phyloP scores from a whole-genome alignment of 148 eudicot genomes.

The Pharnaceum exiguum region DNA sequence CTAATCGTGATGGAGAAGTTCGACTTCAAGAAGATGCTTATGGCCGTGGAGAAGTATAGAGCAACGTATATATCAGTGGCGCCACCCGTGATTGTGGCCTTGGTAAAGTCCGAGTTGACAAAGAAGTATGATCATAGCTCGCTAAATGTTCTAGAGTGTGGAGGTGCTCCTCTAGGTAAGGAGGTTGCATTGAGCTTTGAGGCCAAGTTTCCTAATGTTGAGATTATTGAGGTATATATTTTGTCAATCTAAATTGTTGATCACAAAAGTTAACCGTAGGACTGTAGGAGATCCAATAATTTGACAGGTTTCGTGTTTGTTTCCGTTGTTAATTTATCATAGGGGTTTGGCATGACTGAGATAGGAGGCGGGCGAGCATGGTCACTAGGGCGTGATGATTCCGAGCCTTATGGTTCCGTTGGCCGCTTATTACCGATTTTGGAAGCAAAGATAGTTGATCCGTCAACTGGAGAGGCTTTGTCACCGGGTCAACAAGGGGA shows the following conservation, averaged over 20 bases:
- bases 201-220: conserved; percentile 52
- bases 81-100: conserved; percentile 77
- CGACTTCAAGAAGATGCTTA: conserved; percentile 66
- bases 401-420: too few species aligned
- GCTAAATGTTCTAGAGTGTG: conserved; percentile 45
- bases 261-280: too few species aligned
- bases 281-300: too few species aligned
- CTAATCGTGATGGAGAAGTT: conserved; percentile 65
- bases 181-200: conserved; percentile 49
- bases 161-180: conserved; percentile 94
- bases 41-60: conserved; percentile 69
- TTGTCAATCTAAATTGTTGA: too few species aligned
- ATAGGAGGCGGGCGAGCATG: too few species aligned
- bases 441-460: too few species aligned
- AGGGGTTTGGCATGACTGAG: too few species aligned
- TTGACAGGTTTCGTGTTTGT: too few species aligned
- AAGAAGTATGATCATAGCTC: conserved; percentile 67
- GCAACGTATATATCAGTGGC: conserved; percentile 77
- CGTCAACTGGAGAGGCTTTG: conserved; percentile 59
- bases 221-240: conserved; percentile 63
- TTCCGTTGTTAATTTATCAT: too few species aligned
- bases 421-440: too few species aligned
- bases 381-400: too few species aligned
- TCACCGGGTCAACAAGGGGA: conserved; percentile 79
- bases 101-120: conserved; percentile 65